Evolutionary conservation across 176 grass and related monocot species (phyloP).

Genomic region (Typha latifolia): DNA sequence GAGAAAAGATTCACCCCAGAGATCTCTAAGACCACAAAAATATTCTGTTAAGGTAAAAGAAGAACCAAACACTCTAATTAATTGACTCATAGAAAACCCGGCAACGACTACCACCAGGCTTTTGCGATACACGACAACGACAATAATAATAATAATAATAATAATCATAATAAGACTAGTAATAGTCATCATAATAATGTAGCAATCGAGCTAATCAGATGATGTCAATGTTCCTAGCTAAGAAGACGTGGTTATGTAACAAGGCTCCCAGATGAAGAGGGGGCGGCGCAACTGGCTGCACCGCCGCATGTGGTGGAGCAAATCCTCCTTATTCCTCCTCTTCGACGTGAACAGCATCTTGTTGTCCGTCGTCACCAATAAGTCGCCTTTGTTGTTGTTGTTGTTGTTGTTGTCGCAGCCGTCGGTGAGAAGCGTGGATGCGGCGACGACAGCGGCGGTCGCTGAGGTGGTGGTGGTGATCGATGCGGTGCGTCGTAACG

Average conservation of each 20-base stretch:
- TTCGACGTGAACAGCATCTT: slow-evolving; percentile 77
- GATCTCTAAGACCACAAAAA: too few relatives aligned
- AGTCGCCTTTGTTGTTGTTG: background rate
- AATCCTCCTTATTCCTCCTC: slow-evolving; percentile 44
- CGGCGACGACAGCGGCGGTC: slow-evolving; percentile 40
- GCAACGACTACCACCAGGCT: too few relatives aligned
- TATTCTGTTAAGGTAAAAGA: too few relatives aligned
- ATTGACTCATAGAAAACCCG: too few relatives aligned
- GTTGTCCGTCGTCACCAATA: slow-evolving; percentile 10
- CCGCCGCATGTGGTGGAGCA: slow-evolving; percentile 64
- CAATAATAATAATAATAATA: too few relatives aligned
- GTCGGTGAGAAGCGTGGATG: background rate
- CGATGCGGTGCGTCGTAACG: background rate
- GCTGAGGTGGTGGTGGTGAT: background rate
- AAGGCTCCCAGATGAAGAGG: slow-evolving; percentile 86
- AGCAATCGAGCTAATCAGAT: too few relatives aligned
- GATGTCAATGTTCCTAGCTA: background rate
- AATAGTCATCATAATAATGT: too few relatives aligned
- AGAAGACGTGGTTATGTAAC: slow-evolving; percentile 69
- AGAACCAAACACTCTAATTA: too few relatives aligned
- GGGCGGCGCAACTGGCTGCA: slow-evolving; percentile 70
- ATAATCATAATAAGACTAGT: too few relatives aligned
- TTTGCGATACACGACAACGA: too few relatives aligned
- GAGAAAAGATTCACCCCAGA: too few relatives aligned
- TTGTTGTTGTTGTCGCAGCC: background rate